phyloP scores from a whole-genome alignment of 768 basidiomycete species.

The Mycena vitilis region DNA sequence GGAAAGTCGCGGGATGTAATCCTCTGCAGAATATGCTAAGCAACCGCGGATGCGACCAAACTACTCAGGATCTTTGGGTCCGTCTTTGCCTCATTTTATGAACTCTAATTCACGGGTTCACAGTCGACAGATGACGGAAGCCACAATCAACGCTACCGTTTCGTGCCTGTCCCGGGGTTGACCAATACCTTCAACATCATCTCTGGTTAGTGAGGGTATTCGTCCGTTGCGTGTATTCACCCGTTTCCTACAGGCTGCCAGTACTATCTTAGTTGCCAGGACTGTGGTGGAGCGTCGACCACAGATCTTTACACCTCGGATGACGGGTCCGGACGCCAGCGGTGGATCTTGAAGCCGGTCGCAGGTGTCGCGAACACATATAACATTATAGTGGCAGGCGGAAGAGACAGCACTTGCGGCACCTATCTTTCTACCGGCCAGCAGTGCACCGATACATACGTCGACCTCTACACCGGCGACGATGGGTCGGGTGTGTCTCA shows the following conservation, averaged over 20 bases:
- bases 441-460: slow-evolving; percentile 28
- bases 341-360: slow-evolving; percentile 31
- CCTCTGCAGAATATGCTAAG: slow-evolving; percentile 32
- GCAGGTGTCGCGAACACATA: slow-evolving; percentile 29
- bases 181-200: slow-evolving; percentile 34
- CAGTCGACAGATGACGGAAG: slow-evolving; percentile 23
- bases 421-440: slow-evolving; percentile 28
- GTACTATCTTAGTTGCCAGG: slow-evolving; percentile 26
- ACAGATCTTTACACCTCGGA: slow-evolving; percentile 25
- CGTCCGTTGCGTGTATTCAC: neutral
- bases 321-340: slow-evolving; percentile 33
- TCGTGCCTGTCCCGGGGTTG: slow-evolving; percentile 29
- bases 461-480: slow-evolving; percentile 30
- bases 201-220: slow-evolving; percentile 8
- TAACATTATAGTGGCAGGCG: slow-evolving; percentile 26
- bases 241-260: slow-evolving; percentile 18
- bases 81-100: neutral
- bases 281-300: slow-evolving; percentile 11
- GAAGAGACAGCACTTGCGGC: slow-evolving; percentile 29
- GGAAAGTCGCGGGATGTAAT: slow-evolving; percentile 29
- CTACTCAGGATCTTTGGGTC: slow-evolving; percentile 29
- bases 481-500: slow-evolving; percentile 26
- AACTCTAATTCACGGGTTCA: neutral
- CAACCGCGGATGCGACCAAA: slow-evolving; percentile 31
- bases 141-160: slow-evolving; percentile 34